Evolutionary conservation across 305 asterid species (phyloP).

Genomic region (Solanum hybrid): DNA sequence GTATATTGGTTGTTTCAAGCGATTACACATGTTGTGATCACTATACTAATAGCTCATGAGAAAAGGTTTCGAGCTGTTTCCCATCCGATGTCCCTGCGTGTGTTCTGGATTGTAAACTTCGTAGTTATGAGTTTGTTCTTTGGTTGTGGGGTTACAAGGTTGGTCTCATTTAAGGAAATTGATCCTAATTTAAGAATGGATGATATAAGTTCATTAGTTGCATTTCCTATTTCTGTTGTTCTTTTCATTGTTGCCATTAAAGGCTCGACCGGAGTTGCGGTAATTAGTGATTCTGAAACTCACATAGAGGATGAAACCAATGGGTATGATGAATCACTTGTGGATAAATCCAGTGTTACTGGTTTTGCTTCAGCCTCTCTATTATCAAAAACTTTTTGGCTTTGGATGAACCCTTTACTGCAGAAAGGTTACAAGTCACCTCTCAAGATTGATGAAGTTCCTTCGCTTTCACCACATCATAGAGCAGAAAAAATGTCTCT

Average conservation of each 20-base stretch:
- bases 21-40: conserved; percentile 33
- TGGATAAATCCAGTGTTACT: conserved; percentile 42
- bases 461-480: conserved; percentile 69
- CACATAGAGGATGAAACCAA: conserved; percentile 16
- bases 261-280: conserved; percentile 58
- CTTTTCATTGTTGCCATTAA: conserved; percentile 39
- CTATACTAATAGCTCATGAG: conserved; percentile 47
- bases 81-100: conserved; percentile 59
- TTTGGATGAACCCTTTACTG: conserved; percentile 83
- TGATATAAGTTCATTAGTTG: conserved; percentile 39
- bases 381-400: conserved; percentile 61
- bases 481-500: conserved; percentile 60
- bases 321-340: conserved; percentile 29
- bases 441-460: conserved; percentile 63
- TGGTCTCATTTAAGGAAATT: conserved; percentile 32
- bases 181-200: conserved; percentile 35
- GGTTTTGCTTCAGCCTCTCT: conserved; percentile 74
- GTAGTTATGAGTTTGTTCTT: conserved; percentile 41
- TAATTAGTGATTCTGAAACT: conserved; percentile 20
- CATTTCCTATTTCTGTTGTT: conserved; percentile 34
- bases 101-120: conserved; percentile 53
- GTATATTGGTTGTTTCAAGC: conserved; percentile 61
- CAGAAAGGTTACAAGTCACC: conserved; percentile 58
- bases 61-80: conserved; percentile 45
- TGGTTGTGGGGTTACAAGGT: conserved; percentile 33